phyloP scores from a whole-genome alignment of 1,139 yeast genomes.

The Blastobotrys illinoisensis region DNA sequence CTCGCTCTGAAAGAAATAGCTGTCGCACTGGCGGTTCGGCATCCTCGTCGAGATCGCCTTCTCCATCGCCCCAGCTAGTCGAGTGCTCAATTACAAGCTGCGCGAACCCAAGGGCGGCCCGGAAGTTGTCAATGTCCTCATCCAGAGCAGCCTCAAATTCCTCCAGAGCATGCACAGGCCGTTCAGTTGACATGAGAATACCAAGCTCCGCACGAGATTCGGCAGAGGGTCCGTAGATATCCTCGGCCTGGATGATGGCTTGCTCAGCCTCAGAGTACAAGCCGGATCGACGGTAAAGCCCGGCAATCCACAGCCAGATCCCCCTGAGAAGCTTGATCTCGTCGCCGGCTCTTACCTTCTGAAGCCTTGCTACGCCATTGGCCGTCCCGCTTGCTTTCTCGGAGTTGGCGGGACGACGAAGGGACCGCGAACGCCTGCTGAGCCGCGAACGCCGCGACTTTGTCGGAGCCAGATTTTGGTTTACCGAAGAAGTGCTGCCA shows the following conservation, averaged over 20 bases:
- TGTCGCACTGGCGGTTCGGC: slow-evolving; percentile 2
- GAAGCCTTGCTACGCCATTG: slow-evolving; percentile 4
- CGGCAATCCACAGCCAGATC: slow-evolving; percentile 72
- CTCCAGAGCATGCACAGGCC: slow-evolving; percentile 46
- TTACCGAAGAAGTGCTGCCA: not conserved
- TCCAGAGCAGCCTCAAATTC: slow-evolving; percentile 68
- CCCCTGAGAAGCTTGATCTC: slow-evolving; percentile 45
- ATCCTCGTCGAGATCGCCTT: slow-evolving; percentile 12
- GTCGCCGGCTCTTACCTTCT: slow-evolving; percentile 1
- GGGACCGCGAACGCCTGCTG: not conserved
- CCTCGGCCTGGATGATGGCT: slow-evolving; percentile 69
- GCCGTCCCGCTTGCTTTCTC: not conserved
- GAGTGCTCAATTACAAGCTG: slow-evolving; percentile 45
- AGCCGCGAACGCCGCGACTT: slow-evolving; percentile 1
- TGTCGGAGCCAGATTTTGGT: not conserved
- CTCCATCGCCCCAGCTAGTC: slow-evolving; percentile 19
- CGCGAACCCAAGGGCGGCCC: slow-evolving; percentile 64
- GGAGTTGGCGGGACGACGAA: not conserved
- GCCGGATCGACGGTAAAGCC: slow-evolving; percentile 55
- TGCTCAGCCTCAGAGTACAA: slow-evolving; percentile 59
- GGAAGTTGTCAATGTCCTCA: slow-evolving; percentile 44
- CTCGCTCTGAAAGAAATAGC: slow-evolving; percentile 43
- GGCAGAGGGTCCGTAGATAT: slow-evolving; percentile 44
- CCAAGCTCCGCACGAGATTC: slow-evolving; percentile 55
- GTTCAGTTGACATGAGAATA: slow-evolving; percentile 36